These are phyloP conservation scores for Cercospora nicotianae DNA, from an alignment of 2,329 filamentous ascomycete species.

Conservation along the genomic window DNA sequence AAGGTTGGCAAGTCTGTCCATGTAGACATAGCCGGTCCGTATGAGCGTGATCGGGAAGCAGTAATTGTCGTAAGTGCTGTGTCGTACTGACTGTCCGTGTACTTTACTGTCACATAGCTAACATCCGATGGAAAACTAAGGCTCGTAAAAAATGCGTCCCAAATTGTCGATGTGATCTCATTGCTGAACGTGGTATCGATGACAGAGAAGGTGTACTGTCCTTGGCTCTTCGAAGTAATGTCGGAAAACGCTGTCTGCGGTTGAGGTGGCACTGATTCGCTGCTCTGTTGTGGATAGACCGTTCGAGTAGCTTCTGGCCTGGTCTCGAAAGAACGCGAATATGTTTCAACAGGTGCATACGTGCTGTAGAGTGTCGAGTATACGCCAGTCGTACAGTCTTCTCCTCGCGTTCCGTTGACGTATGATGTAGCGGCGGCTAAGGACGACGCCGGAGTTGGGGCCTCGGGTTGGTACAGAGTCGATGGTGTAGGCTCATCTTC, in stretches of 20 bases:
- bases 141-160: background rate
- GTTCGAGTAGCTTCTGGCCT: background rate
- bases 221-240: background rate
- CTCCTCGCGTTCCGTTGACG: background rate
- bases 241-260: background rate
- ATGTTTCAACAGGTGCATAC: background rate
- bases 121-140: background rate
- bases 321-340: background rate
- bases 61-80: background rate
- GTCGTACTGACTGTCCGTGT: background rate
- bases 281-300: background rate
- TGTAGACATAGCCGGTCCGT: background rate
- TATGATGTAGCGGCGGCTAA: background rate
- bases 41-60: background rate
- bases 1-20: background rate
- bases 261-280: background rate
- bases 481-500: background rate
- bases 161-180: background rate
- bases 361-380: background rate
- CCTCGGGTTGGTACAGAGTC: background rate
- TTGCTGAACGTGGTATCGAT: background rate
- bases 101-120: background rate
- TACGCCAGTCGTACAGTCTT: background rate
- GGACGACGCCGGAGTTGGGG: background rate
- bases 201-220: background rate